Base-by-base conservation (phyloP, 345 rosid genomes). In the Toxicodendron radicans region DNA sequence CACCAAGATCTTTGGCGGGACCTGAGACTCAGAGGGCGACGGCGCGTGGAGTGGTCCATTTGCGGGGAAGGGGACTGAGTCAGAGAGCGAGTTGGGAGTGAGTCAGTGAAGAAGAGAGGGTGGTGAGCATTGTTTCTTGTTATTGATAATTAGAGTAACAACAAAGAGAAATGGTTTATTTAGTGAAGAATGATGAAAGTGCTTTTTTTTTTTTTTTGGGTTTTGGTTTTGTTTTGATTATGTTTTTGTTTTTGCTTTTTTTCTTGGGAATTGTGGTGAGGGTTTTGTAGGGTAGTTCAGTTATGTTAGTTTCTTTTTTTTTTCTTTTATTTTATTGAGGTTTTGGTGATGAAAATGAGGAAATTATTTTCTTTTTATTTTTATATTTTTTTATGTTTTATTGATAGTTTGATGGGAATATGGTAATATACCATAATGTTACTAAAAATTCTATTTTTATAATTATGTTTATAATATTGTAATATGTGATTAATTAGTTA, bases 1-100 rank as follows among this genome's bases (percentile, higher is more conserved):
- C 97, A 92, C 97, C 99, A 95, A 1, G 90, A 84, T 56, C 88
- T 70, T 67, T 86, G 90, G 54, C 90, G 84, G 8, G 71, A 65
- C 9, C 64, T 57, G 64, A 72, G 45, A 21, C 60, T 72, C 69
- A 72, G 76, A 65, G 72, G 81, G 41, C 74, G 78, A 73, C 81
- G 85, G 73, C 48, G 75, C 6, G 61, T 27, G 61, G 80, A 63
- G 21, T 80, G 79, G 54, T 67, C 83, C 83, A 76, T 85, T 71
- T 38, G 9, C 1, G 81, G 60, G 83, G 21, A 59, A 65, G 63
- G 16, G 30, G 0, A n/a, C 52, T 18, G 66, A 1, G 75, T 46
- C 20, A 69, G 68, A 30, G 1, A 24, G 38, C 46, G 80, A 45
- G 80, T 18, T 11, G 67, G 49, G 68, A 41, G 27, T 4, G 30